phyloP scores from a whole-genome alignment of 768 basidiomycete species.

The Termitomyces sp. region DNA sequence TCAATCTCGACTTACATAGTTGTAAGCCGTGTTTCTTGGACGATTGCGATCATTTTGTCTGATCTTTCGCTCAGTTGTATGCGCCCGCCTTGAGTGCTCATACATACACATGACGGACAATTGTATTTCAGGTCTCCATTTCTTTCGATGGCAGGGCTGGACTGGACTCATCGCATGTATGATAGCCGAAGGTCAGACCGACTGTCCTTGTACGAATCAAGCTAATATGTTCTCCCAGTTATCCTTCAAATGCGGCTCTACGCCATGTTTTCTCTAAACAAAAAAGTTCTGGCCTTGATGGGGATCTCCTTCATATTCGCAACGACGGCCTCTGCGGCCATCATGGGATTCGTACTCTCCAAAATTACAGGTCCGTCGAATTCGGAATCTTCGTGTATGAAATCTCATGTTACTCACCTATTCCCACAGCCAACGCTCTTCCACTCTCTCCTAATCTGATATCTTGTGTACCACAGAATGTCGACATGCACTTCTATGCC shows the following conservation, averaged over 20 bases:
- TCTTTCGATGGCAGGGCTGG: slow-evolving; percentile 61
- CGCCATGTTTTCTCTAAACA: slow-evolving; percentile 54
- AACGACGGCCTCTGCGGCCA: slow-evolving; percentile 36
- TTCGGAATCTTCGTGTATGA: neutral
- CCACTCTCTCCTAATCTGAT: slow-evolving; percentile 16
- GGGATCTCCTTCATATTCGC: slow-evolving; percentile 35
- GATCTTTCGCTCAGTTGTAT: slow-evolving; percentile 19
- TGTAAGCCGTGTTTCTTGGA: slow-evolving; percentile 10
- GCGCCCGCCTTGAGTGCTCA: slow-evolving; percentile 3
- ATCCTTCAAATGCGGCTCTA: slow-evolving; percentile 64
- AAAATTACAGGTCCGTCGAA: slow-evolving; percentile 34
- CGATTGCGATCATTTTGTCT: neutral
- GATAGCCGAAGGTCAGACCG: slow-evolving; percentile 47
- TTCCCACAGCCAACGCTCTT: slow-evolving; percentile 14
- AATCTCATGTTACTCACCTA: neutral
- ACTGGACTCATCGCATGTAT: slow-evolving; percentile 52
- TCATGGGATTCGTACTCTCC: slow-evolving; percentile 45
- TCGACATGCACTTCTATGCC: slow-evolving; percentile 43
- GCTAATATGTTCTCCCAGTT: slow-evolving; percentile 26
- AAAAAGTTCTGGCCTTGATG: slow-evolving; percentile 47
- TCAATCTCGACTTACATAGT: slow-evolving; percentile 9
- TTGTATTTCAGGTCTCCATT: slow-evolving; percentile 31
- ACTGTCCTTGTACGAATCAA: neutral
- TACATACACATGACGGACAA: neutral
- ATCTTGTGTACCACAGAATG: slow-evolving; percentile 39